These are phyloP conservation scores for Leishmania amazonensis DNA, from an alignment of 208 protist species.

Conservation along the genomic window DNA sequence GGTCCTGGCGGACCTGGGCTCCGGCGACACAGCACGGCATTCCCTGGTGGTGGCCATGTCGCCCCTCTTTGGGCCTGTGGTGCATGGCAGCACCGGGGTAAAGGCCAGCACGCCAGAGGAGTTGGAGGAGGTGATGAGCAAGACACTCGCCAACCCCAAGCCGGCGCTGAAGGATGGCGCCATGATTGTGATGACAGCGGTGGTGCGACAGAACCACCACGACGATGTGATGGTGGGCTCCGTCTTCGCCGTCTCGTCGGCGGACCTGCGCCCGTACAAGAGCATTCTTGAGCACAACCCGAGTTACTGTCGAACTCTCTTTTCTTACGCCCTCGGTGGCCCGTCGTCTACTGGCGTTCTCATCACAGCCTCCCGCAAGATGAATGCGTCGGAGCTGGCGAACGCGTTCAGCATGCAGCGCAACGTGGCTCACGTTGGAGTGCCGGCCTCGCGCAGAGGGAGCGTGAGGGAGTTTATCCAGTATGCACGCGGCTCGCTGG, in stretches of 20 bases:
- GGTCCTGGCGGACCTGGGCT: slow-evolving; percentile 43
- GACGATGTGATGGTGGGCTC: slow-evolving; percentile 55
- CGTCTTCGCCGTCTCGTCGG: slow-evolving; percentile 41
- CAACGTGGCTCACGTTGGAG: slow-evolving; percentile 38
- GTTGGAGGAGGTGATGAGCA: slow-evolving; percentile 29
- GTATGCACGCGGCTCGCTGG: slow-evolving; percentile 27
- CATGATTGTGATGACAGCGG: slow-evolving; percentile 50
- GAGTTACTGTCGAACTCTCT: slow-evolving; percentile 43
- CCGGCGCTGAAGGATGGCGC: slow-evolving; percentile 30
- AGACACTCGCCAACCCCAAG: slow-evolving; percentile 36
- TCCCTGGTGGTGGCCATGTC: slow-evolving; percentile 52
- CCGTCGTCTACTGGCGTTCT: slow-evolving; percentile 48
- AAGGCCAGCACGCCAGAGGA: slow-evolving; percentile 31
- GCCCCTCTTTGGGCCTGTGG: slow-evolving; percentile 48
- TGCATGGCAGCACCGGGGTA: slow-evolving; percentile 29
- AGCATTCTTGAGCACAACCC: slow-evolving; percentile 32
- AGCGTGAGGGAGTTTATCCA: slow-evolving; percentile 64
- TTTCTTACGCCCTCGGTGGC: slow-evolving; percentile 48
- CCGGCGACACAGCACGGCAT: slow-evolving; percentile 9
- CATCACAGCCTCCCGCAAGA: slow-evolving; percentile 33
- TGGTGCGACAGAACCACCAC: slow-evolving; percentile 46
- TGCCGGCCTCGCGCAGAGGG: slow-evolving; percentile 36
- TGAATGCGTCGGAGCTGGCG: slow-evolving; percentile 27
- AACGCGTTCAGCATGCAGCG: slow-evolving; percentile 41
- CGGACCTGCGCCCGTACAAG: slow-evolving; percentile 42